Conservation (phyloP, 345 rosid species). For the Corchorus capsularis region DNA sequence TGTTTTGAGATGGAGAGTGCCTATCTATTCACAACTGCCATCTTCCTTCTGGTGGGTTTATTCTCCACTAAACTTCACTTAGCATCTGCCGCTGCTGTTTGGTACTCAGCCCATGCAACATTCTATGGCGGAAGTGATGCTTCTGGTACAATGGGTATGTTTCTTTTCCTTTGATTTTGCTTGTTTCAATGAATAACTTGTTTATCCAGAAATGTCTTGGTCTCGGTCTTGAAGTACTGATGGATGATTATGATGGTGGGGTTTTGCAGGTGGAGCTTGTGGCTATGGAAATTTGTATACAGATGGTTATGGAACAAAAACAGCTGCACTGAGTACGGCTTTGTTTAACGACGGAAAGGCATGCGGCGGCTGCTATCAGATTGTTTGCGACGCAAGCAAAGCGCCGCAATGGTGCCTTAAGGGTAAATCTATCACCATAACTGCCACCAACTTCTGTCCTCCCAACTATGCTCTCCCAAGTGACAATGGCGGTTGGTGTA, state of each 20-base stretch:
- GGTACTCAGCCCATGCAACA: conserved; percentile 60
- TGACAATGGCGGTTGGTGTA: conserved; percentile 85
- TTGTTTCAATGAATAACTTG: neutral
- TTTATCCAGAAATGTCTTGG: neutral
- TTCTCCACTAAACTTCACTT: conserved; percentile 21
- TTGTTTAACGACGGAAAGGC: conserved; percentile 61
- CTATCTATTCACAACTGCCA: conserved; percentile 18
- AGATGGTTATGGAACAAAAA: conserved; percentile 65
- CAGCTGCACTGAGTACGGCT: conserved; percentile 72
- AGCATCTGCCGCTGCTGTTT: conserved; percentile 43
- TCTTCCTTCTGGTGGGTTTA: conserved; percentile 32
- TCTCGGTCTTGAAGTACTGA: neutral
- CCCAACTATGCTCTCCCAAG: conserved; percentile 62
- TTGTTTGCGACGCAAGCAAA: conserved; percentile 49
- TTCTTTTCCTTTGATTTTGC: conserved; percentile 8
- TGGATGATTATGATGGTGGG: neutral
- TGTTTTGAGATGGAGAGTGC: conserved; percentile 31
- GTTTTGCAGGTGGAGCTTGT: conserved; percentile 70
- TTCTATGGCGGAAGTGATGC: conserved; percentile 70
- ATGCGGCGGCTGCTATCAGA: conserved; percentile 73
- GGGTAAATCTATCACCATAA: conserved; percentile 61
- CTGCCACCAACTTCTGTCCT: conserved; percentile 83
- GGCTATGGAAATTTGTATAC: conserved; percentile 73
- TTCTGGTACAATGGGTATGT: conserved; percentile 63
- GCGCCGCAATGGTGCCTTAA: conserved; percentile 67